These are phyloP conservation scores for Termitomyces sp. DNA, from an alignment of 768 basidiomycete species.

Conservation along the genomic window DNA sequence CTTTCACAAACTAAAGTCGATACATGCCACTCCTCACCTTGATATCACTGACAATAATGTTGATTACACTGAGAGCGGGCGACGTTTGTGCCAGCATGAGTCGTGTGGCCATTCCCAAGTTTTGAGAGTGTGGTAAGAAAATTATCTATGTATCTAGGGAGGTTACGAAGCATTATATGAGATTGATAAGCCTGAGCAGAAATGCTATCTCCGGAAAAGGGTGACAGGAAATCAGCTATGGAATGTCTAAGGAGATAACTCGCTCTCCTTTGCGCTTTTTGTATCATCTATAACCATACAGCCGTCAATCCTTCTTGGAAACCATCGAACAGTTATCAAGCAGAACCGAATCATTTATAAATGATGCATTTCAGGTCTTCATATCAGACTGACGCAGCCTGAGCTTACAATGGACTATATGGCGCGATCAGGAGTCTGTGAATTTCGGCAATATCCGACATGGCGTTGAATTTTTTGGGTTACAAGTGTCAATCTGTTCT, in stretches of 20 bases:
- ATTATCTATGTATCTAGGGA: background rate
- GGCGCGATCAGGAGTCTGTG: background rate
- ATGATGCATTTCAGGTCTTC: background rate
- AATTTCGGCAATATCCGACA: slow-evolving; percentile 1
- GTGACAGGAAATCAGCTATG: background rate
- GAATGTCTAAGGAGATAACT: too few species aligned
- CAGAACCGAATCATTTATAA: too few species aligned
- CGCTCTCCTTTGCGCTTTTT: background rate
- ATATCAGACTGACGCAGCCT: background rate
- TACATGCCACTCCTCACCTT: background rate
- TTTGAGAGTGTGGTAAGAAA: background rate
- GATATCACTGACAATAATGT: background rate
- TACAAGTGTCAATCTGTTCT: background rate
- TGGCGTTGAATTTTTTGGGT: background rate
- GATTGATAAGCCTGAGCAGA: background rate
- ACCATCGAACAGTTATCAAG: background rate
- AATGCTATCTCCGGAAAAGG: background rate
- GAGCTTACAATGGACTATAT: too few species aligned
- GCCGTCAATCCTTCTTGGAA: background rate
- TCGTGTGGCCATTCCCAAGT: background rate
- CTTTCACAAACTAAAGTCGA: background rate
- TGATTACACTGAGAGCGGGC: background rate
- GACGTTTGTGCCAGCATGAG: background rate
- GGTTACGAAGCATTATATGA: background rate
- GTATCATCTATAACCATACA: background rate